Conservation (phyloP, 2,329 filamentous ascomycete species). For the Diaporthe longicolla region DNA sequence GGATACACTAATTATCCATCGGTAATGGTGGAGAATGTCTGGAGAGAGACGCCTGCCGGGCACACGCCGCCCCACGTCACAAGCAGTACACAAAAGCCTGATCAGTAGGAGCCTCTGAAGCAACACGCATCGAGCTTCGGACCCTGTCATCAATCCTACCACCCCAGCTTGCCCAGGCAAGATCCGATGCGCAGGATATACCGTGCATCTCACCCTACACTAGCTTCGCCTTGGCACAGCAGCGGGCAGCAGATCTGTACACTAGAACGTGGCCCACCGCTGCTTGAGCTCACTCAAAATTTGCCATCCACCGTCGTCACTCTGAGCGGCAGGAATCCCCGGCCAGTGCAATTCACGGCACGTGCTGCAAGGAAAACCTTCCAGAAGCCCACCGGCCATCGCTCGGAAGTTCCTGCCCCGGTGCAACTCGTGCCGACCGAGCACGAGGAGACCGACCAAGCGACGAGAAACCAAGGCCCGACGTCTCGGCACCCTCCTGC, state of each 20-base stretch:
- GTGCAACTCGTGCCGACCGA: slow-evolving; percentile 3
- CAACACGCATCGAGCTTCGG: slow-evolving; percentile 16
- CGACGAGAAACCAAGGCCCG: no score
- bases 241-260: slow-evolving; percentile 19
- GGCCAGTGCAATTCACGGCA: not conserved
- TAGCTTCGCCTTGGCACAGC: slow-evolving; percentile 13
- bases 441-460: not conserved
- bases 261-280: slow-evolving; percentile 4
- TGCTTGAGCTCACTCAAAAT: no score
- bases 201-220: slow-evolving; percentile 6
- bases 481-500: no score
- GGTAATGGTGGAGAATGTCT: no score
- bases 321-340: not conserved
- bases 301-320: not conserved
- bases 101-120: slow-evolving; percentile 20
- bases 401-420: not conserved
- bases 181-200: slow-evolving; percentile 1
- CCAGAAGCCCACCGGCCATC: not conserved
- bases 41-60: not conserved
- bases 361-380: not conserved
- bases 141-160: slow-evolving; percentile 2
- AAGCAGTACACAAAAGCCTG: not conserved
- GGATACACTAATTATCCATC: no score
- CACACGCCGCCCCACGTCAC: not conserved
- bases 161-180: slow-evolving; percentile 1